Conservation (phyloP, 1,284 basidiomycete species). For the Pterulicium gracile region DNA sequence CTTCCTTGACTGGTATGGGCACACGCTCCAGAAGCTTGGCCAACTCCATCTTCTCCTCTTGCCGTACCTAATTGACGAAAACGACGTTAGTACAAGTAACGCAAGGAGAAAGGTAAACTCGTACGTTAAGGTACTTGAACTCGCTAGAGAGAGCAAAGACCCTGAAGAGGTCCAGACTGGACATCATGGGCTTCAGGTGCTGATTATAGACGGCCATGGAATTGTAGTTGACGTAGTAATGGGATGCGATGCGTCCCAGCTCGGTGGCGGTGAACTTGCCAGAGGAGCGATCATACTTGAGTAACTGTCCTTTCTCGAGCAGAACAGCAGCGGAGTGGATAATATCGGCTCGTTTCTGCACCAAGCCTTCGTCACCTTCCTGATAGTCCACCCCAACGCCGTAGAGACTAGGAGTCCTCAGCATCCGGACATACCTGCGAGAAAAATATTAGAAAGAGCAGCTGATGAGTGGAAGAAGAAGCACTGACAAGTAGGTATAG, state of each 20-base stretch:
- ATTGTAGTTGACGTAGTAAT: conserved; percentile 94
- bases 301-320: conserved; percentile 87
- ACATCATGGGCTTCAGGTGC: conserved; percentile 83
- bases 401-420: conserved; percentile 85
- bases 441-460: conserved; percentile 6
- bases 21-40: conserved; percentile 92
- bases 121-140: conserved; percentile 80
- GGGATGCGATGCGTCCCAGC: conserved; percentile 89
- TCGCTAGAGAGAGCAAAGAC: conserved; percentile 96
- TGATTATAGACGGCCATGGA: conserved; percentile 98
- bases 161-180: conserved; percentile 85
- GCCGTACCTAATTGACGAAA: conserved; percentile 34
- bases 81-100: conserved; percentile 10
- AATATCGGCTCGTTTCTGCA: conserved; percentile 95
- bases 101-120: conserved; percentile 30
- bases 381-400: conserved; percentile 87
- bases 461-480: conserved; percentile 2
- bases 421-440: conserved; percentile 87
- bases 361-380: conserved; percentile 72
- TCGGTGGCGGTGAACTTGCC: conserved; percentile 90
- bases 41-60: conserved; percentile 84
- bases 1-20: conserved; percentile 96
- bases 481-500: conserved; percentile 84
- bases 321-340: conserved; percentile 89
- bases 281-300: conserved; percentile 88